These are phyloP conservation scores for Spergularia marina DNA, from an alignment of 148 eudicot species.

Conservation along the genomic window DNA sequence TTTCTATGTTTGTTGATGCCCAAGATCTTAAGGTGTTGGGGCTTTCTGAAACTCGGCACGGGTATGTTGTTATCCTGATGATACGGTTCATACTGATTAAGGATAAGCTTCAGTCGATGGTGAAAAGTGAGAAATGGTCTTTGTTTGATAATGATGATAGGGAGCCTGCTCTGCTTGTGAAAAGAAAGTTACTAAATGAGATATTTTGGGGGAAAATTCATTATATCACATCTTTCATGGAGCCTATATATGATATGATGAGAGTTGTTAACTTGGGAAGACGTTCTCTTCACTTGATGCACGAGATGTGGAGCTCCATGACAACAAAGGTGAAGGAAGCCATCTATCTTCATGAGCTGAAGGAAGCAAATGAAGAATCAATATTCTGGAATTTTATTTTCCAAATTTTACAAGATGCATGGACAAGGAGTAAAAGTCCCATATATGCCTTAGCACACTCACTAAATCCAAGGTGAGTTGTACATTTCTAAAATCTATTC, in stretches of 20 bases:
- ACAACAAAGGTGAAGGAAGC: conserved; percentile 11
- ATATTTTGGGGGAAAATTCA: conserved; percentile 18
- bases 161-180: neutral
- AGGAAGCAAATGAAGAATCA: conserved; percentile 11
- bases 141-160: neutral
- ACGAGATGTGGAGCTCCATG: conserved; percentile 21
- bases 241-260: conserved; percentile 13
- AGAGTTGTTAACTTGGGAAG: neutral
- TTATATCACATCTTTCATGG: conserved; percentile 5
- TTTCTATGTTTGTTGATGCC: conserved; percentile 5
- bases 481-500: conserved; percentile 6
- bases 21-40: neutral
- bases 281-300: conserved; percentile 16
- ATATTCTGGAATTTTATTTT: conserved; percentile 3
- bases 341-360: conserved; percentile 9
- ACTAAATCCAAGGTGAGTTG: conserved; percentile 19
- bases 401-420: conserved; percentile 10
- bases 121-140: conserved; percentile 12
- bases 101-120: conserved; percentile 20
- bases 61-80: conserved; percentile 12
- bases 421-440: conserved; percentile 9
- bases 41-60: conserved; percentile 7
- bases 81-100: conserved; percentile 6
- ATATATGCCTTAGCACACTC: conserved; percentile 19
- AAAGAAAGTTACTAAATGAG: conserved; percentile 12